Evolutionary conservation across 73 alveolate species (phyloP).

Genomic region (Blepharisma stoltei): DNA sequence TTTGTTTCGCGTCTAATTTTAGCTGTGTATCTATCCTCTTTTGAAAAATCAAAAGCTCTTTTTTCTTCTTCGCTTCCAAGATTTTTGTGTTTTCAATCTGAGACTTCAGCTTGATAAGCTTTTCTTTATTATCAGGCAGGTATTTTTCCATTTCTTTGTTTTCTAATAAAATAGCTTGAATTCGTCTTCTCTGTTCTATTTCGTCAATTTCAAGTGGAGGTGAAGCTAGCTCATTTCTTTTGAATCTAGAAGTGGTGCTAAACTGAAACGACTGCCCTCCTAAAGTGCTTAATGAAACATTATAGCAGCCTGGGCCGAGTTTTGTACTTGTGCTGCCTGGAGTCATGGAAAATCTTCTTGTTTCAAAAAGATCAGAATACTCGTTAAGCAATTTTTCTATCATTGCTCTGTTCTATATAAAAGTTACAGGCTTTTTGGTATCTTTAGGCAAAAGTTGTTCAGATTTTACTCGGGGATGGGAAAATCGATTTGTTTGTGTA

Average conservation of each 20-base stretch:
- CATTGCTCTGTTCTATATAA: too few species aligned
- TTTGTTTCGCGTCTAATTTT: neutral
- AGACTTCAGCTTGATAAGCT: neutral
- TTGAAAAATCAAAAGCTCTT: neutral
- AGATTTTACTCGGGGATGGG: too few species aligned
- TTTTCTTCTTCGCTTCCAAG: neutral
- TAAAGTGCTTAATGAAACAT: neutral
- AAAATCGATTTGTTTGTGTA: too few species aligned
- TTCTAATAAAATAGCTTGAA: neutral
- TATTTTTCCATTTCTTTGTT: neutral
- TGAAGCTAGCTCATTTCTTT: neutral
- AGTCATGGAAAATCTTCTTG: too few species aligned
- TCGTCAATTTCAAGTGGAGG: too few species aligned
- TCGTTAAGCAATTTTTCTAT: too few species aligned
- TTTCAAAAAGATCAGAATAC: too few species aligned
- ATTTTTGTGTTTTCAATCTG: neutral
- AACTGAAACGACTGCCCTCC: slow-evolving; percentile 4
- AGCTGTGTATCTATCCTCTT: neutral
- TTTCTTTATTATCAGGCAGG: neutral
- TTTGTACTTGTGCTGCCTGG: neutral
- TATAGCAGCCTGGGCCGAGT: neutral
- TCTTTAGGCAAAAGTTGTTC: too few species aligned
- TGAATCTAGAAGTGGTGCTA: neutral
- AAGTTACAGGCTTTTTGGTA: too few species aligned
- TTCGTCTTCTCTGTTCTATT: neutral